phyloP scores from a whole-genome alignment of 2,329 filamentous ascomycete genomes.

The Neoascochyta sp. region DNA sequence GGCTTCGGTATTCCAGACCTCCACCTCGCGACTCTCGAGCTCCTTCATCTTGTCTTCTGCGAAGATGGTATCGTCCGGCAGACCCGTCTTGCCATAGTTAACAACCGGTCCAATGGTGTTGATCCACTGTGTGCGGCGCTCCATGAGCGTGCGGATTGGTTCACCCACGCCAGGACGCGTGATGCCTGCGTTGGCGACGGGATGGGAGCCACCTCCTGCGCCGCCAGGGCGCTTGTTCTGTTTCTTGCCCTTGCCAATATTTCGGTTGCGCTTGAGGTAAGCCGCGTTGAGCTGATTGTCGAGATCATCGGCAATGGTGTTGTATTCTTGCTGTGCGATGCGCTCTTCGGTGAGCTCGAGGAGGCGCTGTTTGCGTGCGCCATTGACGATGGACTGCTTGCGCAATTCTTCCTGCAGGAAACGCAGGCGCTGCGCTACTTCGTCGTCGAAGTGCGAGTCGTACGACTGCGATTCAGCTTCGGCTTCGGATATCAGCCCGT shows the following conservation, averaged over 20 bases:
- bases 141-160: constrained; percentile 87
- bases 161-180: constrained; percentile 70
- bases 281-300: constrained; percentile 92
- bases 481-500: constrained; percentile 77
- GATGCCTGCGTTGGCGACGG: constrained; percentile 38
- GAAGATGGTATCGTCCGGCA: constrained; percentile 77
- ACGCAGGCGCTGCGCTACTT: constrained; percentile 84
- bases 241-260: constrained; percentile 91
- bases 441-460: constrained; percentile 87
- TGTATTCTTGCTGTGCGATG: constrained; percentile 95
- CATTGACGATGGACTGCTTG: constrained; percentile 81
- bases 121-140: constrained; percentile 83
- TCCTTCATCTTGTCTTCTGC: constrained; percentile 67
- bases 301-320: constrained; percentile 92
- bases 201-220: constrained; percentile 66
- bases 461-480: constrained; percentile 69
- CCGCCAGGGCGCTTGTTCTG: constrained; percentile 72
- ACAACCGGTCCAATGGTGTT: constrained; percentile 89
- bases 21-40: constrained; percentile 70
- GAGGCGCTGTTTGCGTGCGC: constrained; percentile 81
- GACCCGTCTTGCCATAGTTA: constrained; percentile 71
- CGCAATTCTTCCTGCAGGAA: constrained; percentile 78
- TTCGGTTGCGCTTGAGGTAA: constrained; percentile 92
- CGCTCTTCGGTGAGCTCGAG: constrained; percentile 85
- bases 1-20: constrained; percentile 72